Conservation (phyloP, 495 filamentous ascomycete species). For the Chaetomium fimeti region DNA sequence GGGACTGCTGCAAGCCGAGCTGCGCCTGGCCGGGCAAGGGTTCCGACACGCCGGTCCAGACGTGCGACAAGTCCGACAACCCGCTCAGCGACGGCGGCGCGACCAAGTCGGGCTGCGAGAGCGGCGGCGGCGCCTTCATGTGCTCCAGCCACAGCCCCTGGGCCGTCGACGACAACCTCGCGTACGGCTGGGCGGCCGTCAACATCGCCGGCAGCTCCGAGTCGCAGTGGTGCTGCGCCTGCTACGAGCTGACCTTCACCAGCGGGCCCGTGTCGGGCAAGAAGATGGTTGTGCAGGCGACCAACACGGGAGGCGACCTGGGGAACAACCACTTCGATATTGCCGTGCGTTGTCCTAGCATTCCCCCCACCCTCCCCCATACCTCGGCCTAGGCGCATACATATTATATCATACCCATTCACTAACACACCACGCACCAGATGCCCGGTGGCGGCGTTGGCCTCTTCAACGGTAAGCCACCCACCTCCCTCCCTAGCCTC, state of each 20-base stretch:
- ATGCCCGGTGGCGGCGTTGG: slow-evolving; percentile 69
- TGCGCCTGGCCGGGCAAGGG: slow-evolving; percentile 63
- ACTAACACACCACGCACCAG: slow-evolving; percentile 27
- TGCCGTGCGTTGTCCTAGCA: slow-evolving; percentile 41
- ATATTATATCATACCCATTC: background rate
- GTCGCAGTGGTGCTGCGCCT: slow-evolving; percentile 62
- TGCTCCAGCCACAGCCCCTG: slow-evolving; percentile 63
- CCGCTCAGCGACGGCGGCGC: slow-evolving; percentile 51
- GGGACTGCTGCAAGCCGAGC: slow-evolving; percentile 69
- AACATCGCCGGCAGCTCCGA: slow-evolving; percentile 54
- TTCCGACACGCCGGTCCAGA: slow-evolving; percentile 43
- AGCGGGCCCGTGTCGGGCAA: slow-evolving; percentile 55
- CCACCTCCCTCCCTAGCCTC: background rate
- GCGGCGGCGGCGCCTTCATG: slow-evolving; percentile 59
- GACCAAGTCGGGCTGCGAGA: slow-evolving; percentile 50
- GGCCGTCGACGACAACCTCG: slow-evolving; percentile 55
- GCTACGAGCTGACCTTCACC: slow-evolving; percentile 67
- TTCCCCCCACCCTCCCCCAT: too few species aligned
- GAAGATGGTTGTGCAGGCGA: slow-evolving; percentile 67
- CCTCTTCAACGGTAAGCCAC: slow-evolving; percentile 51
- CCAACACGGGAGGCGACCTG: slow-evolving; percentile 63
- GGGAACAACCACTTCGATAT: slow-evolving; percentile 62
- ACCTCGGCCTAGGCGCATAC: too few species aligned
- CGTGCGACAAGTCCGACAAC: slow-evolving; percentile 58
- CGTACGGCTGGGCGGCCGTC: slow-evolving; percentile 66